Percentiles rank a stretch among this genome's conserved stretches.
Evolutionary conservation across 2,329 filamentous ascomycete species (phyloP).

Genomic region (Rhytidhysteron rufulum): DNA sequence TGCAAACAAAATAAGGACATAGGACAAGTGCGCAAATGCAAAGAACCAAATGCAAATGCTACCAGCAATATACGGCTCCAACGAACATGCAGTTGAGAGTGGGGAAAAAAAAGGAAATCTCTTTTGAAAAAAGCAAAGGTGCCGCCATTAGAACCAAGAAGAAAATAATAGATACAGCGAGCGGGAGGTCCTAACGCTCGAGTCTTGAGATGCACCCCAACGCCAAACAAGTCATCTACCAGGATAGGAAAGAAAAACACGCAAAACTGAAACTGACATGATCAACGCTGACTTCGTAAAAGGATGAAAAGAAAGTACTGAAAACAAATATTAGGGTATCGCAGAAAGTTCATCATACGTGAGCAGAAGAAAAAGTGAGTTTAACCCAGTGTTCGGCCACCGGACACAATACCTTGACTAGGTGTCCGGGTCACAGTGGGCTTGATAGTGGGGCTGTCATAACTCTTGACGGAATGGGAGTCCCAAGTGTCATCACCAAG

Average conservation of each 20-base stretch:
- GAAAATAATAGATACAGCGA: constrained; percentile 24
- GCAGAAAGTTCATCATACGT: constrained; percentile 18
- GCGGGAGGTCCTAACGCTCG: constrained; percentile 22
- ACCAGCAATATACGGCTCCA: constrained; percentile 5
- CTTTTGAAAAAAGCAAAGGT: constrained; percentile 19
- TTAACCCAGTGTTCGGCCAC: constrained; percentile 36
- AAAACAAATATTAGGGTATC: constrained; percentile 30
- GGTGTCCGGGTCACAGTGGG: constrained; percentile 29
- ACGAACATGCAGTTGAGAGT: constrained; percentile 27
- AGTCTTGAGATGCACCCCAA: constrained; percentile 20
- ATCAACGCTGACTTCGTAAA: too few species aligned
- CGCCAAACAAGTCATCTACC: constrained; percentile 27
- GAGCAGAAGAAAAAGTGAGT: constrained; percentile 11
- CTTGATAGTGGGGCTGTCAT: constrained; percentile 28
- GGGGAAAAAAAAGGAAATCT: too few species aligned
- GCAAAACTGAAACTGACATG: too few species aligned
- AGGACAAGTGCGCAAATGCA: constrained; percentile 3
- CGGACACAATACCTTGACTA: constrained; percentile 38
- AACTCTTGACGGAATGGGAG: constrained; percentile 24
- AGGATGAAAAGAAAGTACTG: constrained; percentile 4
- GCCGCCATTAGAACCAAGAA: constrained; percentile 6
- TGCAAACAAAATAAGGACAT: constrained; percentile 9
- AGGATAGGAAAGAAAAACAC: too few species aligned
- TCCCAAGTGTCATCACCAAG: constrained; percentile 71
- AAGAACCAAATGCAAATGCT: constrained; percentile 8